phyloP scores from a whole-genome alignment of 768 basidiomycete species.

The Tylopilus sp. region DNA sequence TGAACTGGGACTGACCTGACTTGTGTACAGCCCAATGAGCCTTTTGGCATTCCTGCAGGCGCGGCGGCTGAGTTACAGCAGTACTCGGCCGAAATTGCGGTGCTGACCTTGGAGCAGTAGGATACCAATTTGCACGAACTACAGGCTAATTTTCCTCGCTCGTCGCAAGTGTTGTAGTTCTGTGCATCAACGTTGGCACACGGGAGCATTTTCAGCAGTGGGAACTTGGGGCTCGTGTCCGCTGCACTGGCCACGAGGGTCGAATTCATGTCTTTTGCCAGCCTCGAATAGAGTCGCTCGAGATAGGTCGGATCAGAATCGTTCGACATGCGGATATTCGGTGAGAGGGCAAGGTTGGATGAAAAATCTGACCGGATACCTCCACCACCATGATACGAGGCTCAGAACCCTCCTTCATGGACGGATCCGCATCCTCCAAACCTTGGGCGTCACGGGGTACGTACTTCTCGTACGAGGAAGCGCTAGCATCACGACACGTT shows the following conservation, averaged over 20 bases:
- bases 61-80: neutral
- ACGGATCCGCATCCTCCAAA: no score
- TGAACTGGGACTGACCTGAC: constrained; percentile 21
- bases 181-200: constrained; percentile 35
- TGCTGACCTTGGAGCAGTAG: constrained; percentile 43
- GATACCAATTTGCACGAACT: constrained; percentile 37
- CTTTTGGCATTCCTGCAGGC: constrained; percentile 37
- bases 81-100: neutral
- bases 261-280: constrained; percentile 10
- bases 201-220: constrained; percentile 28
- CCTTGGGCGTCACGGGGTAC: no score
- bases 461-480: neutral
- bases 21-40: constrained; percentile 41
- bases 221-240: constrained; percentile 17
- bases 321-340: constrained; percentile 14
- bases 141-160: constrained; percentile 30
- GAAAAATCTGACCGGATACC: neutral
- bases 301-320: constrained; percentile 9
- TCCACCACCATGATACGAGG: neutral
- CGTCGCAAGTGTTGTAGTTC: constrained; percentile 23
- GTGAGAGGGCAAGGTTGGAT: neutral
- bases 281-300: constrained; percentile 5
- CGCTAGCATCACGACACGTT: neutral
- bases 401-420: no score
- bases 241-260: constrained; percentile 5